phyloP scores from a whole-genome alignment of 352 stramenopile genomes.

The Elongisporangium undulatum region DNA sequence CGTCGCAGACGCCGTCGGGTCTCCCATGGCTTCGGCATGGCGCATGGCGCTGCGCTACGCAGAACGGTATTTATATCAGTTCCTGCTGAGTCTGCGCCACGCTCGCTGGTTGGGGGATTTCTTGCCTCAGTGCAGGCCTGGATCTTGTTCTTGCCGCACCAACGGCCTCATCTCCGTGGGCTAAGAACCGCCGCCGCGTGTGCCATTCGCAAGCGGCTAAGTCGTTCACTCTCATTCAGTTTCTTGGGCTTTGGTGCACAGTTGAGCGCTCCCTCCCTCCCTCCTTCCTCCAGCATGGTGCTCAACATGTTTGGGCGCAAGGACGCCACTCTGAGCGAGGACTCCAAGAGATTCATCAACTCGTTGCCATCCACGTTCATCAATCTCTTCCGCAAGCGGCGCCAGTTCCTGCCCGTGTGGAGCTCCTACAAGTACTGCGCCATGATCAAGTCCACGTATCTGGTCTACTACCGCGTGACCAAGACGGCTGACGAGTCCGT shows the following conservation, averaged over 20 bases:
- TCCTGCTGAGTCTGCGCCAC: not conserved
- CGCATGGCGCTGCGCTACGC: not conserved
- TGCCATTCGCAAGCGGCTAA: not conserved
- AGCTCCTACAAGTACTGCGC: constrained; percentile 82
- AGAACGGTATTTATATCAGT: not conserved
- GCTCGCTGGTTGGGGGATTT: not conserved
- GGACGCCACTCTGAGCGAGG: constrained; percentile 63
- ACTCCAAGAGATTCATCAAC: constrained; percentile 81
- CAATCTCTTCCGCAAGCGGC: constrained; percentile 81
- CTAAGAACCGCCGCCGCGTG: not conserved
- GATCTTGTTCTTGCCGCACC: not conserved
- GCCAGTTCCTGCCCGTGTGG: constrained; percentile 77
- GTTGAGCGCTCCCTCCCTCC: constrained; percentile 9
- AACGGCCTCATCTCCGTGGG: not conserved
- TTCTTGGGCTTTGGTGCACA: constrained; percentile 9
- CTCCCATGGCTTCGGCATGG: not conserved
- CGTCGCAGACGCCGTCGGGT: not conserved
- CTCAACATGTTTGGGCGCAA: constrained; percentile 77
- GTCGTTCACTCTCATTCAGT: not conserved
- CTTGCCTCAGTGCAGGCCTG: not conserved
- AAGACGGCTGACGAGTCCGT: constrained; percentile 38
- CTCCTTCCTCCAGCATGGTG: constrained; percentile 40
- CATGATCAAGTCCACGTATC: constrained; percentile 85
- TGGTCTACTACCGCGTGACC: constrained; percentile 79
- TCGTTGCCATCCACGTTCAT: constrained; percentile 81